A percentile compares a stretch with the other conserved stretches of the same genome.
Evolutionary conservation across 2,329 filamentous ascomycete genomes (phyloP).

Genomic region (Cryphonectria nitschkei): DNA sequence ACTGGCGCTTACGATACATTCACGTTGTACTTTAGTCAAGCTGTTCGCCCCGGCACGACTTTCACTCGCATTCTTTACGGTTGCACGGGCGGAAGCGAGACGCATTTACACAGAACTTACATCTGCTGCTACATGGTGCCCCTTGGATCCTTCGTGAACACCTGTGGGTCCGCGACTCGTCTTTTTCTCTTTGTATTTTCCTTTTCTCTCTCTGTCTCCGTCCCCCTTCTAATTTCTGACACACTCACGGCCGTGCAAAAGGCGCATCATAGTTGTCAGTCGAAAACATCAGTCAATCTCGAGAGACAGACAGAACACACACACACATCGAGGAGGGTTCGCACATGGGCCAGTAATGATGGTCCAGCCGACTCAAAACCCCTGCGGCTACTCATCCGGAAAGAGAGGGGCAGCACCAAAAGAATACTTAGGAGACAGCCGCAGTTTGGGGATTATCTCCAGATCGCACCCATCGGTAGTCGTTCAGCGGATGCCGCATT

Average conservation of each 20-base stretch:
- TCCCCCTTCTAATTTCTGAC: neutral
- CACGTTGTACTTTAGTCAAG: neutral
- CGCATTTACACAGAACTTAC: neutral
- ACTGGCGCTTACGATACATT: slow-evolving; percentile 12
- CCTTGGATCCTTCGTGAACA: neutral
- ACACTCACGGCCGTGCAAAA: neutral
- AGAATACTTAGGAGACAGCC: neutral
- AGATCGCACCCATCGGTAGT: neutral
- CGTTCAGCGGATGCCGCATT: neutral
- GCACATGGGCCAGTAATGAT: neutral
- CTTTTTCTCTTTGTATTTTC: neutral
- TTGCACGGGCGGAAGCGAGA: neutral
- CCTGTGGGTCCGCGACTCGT: neutral
- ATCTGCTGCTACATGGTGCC: neutral
- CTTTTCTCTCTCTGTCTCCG: too few relatives aligned
- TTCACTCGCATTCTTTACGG: neutral
- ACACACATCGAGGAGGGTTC: neutral
- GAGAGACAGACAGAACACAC: neutral
- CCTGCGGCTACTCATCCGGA: neutral
- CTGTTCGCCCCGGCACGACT: neutral
- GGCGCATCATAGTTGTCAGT: neutral
- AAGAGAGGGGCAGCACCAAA: neutral
- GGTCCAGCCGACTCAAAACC: neutral
- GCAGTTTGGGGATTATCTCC: neutral
- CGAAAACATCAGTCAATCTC: neutral